Evolutionary conservation across 75 land plant species (phyloP), one percentile per base, ranked within the genome.

Genomic region (Selaginella moellendorffii): DNA sequence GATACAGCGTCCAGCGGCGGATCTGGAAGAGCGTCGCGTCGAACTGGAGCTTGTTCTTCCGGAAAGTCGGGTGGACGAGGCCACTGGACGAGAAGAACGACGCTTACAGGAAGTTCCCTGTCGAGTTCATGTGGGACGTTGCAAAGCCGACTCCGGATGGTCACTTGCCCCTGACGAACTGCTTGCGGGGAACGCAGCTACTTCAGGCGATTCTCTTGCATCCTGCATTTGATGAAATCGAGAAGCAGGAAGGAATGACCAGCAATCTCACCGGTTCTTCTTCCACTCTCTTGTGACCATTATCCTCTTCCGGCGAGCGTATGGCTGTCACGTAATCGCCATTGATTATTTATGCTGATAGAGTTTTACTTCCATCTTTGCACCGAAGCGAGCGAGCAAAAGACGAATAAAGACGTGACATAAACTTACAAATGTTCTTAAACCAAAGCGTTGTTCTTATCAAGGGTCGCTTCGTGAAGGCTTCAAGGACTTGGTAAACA

Each of bases 151-250:
- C 90, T 0, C 97, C 97, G 0, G 82, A 69, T 53, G 97, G 96
- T 0, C 97, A 92, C 62, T 67, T 92, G 66, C 97, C 97, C 9
- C 69, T 92, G 63, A 92, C 97, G 0, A 92, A 92, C 68, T 88
- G 86, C 19, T 71, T 92, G 0, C 59, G 97, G 26, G 97, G 97
- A 20, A 83, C 97, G 0, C 95, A 85, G 78, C 74, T 92, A 20
- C 74, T 92, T 12, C 71, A 26, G 20, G 68, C 74, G 30, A 69
- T 92, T 14, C 64, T 92, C 10, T 56, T 18, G 0, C 97, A 92
- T 59, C 97, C 96, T 0, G 97, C 90, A 2, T 88, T 92, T 60
- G 78, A 74, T 14, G 46, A 36, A 14, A 36, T 36, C 46, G 46
- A 36, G 46, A 36, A 5, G 46, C 5, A 36, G 10, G 46, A 36